Conservation (phyloP, 2,329 filamentous ascomycete genomes). For the Exophiala sp. region DNA sequence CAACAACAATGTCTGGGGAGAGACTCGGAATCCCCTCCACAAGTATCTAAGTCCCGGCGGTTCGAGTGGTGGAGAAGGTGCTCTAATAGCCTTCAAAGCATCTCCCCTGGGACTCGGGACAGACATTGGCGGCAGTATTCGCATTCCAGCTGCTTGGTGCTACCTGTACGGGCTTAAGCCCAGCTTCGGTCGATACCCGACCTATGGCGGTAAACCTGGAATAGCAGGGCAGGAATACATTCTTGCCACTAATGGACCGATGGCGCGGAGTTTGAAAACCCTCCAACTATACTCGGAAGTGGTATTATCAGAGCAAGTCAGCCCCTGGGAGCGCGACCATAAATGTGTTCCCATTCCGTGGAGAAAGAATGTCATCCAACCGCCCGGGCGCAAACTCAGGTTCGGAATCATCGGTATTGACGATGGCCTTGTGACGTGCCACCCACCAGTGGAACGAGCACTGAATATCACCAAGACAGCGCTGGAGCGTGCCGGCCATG, state of each 20-base stretch:
- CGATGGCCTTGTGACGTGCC: constrained; percentile 35
- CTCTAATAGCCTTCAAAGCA: constrained; percentile 33
- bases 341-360: constrained; percentile 38
- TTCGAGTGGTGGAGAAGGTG: constrained; percentile 36
- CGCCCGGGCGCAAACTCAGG: constrained; percentile 34
- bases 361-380: constrained; percentile 33
- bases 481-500: constrained; percentile 36
- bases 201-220: constrained; percentile 34
- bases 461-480: constrained; percentile 33
- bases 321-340: constrained; percentile 38
- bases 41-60: constrained; percentile 35
- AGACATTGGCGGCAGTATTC: constrained; percentile 41
- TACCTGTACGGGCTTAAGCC: constrained; percentile 39
- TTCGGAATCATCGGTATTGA: constrained; percentile 37
- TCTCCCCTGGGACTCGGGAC: constrained; percentile 35
- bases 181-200: constrained; percentile 37
- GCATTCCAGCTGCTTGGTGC: constrained; percentile 38
- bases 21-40: constrained; percentile 36
- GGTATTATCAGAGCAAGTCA: constrained; percentile 32
- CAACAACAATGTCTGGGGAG: constrained; percentile 40
- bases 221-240: constrained; percentile 39
- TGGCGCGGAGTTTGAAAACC: constrained; percentile 34
- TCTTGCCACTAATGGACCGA: constrained; percentile 37
- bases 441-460: constrained; percentile 37
- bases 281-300: constrained; percentile 36